Evolutionary conservation across 306 rosid genomes (phyloP).

Genomic region (Morella rubra): DNA sequence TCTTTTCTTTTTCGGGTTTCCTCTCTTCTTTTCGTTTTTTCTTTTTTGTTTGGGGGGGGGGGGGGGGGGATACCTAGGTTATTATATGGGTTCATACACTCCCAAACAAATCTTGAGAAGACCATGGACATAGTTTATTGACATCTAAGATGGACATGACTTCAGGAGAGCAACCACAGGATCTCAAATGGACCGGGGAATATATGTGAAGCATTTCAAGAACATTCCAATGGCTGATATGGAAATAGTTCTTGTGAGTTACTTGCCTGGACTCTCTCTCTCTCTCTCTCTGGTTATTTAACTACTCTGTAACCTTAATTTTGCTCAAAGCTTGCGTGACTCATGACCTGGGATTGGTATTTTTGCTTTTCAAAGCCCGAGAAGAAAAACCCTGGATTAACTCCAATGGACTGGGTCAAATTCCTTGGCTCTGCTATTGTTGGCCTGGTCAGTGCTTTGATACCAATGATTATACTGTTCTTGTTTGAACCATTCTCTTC

Average conservation of each 20-base stretch:
- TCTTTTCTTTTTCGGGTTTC: background rate
- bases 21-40: background rate
- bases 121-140: slow-evolving; percentile 3
- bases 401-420: slow-evolving; percentile 99
- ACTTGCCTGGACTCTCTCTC: slow-evolving; percentile 9
- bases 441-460: slow-evolving; percentile 72
- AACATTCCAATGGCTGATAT: slow-evolving; percentile 95
- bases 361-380: slow-evolving; percentile 70
- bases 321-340: slow-evolving; percentile 13
- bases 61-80: background rate
- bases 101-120: background rate
- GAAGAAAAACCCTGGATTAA: slow-evolving; percentile 94
- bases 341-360: slow-evolving; percentile 29
- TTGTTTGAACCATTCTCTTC: slow-evolving; percentile 25
- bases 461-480: slow-evolving; percentile 8
- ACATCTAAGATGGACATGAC: slow-evolving; percentile 19
- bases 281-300: background rate
- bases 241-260: slow-evolving; percentile 57
- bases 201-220: slow-evolving; percentile 83
- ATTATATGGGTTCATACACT: background rate
- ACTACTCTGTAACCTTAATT: background rate
- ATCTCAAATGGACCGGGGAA: slow-evolving; percentile 59
- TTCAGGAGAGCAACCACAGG: slow-evolving; percentile 60
- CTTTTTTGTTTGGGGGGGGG: background rate
- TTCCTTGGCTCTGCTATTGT: slow-evolving; percentile 83